Evolutionary conservation across 2,329 filamentous ascomycete genomes (phyloP).

Genomic region (Aureobasidium pullulans): DNA sequence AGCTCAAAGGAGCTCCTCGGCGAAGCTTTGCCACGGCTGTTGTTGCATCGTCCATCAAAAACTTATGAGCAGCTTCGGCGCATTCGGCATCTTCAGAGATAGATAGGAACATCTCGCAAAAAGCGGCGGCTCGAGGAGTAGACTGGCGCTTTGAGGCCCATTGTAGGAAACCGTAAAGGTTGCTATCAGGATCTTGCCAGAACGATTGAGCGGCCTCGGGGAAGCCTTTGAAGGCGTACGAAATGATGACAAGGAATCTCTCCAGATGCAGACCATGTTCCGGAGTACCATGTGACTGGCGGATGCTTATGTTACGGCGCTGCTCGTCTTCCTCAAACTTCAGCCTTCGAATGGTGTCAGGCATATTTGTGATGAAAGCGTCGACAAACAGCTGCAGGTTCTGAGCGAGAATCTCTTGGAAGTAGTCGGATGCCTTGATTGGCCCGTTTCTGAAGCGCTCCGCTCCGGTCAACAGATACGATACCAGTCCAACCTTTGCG

Average conservation of each 20-base stretch:
- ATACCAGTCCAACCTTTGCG: conserved; percentile 71
- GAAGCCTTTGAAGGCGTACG: conserved; percentile 81
- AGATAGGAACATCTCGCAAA: conserved; percentile 91
- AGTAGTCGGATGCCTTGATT: conserved; percentile 61
- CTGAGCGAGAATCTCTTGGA: conserved; percentile 66
- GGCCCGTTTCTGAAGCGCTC: conserved; percentile 56
- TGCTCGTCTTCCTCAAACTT: conserved; percentile 88
- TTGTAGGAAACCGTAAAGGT: conserved; percentile 87
- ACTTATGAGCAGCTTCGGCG: conserved; percentile 77
- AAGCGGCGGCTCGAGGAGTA: conserved; percentile 90
- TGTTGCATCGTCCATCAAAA: conserved; percentile 77
- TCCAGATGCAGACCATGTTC: conserved; percentile 49
- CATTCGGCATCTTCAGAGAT: conserved; percentile 77
- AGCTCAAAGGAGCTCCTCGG: conserved; percentile 77
- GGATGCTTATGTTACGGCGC: conserved; percentile 43
- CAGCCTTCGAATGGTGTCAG: conserved; percentile 78
- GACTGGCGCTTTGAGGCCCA: conserved; percentile 96
- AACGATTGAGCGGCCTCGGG: conserved; percentile 80
- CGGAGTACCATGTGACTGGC: conserved; percentile 30
- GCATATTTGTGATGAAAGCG: conserved; percentile 89
- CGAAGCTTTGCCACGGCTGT: conserved; percentile 64
- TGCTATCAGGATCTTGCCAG: conserved; percentile 87
- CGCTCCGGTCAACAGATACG: conserved; percentile 75
- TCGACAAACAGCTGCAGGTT: conserved; percentile 84
- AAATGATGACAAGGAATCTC: conserved; percentile 83